Evolutionary conservation across 108 stramenopile species (phyloP).

Genomic region (Parmales sp.): DNA sequence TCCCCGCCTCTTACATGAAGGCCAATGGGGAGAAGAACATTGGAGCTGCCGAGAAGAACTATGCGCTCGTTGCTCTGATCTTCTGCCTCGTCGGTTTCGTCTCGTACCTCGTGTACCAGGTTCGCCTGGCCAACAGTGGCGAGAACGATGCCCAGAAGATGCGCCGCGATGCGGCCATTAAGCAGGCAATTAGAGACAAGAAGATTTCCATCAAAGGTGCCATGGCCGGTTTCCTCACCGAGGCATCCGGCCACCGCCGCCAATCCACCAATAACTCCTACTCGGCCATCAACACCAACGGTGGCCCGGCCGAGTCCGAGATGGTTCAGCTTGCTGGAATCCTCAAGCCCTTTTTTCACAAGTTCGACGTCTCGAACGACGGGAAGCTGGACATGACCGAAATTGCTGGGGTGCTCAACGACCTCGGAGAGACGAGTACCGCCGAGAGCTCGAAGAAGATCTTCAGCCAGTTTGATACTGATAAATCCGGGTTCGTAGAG

Average conservation of each 20-base stretch:
- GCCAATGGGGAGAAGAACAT: constrained; percentile 32
- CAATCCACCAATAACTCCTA: background rate
- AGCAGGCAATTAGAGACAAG: constrained; percentile 52
- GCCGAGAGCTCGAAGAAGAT: constrained; percentile 39
- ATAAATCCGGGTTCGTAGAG: constrained; percentile 53
- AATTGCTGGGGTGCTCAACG: constrained; percentile 51
- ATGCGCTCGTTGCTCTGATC: constrained; percentile 55
- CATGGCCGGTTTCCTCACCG: constrained; percentile 26
- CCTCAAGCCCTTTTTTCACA: constrained; percentile 61
- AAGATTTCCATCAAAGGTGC: constrained; percentile 52
- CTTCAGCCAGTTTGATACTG: constrained; percentile 52
- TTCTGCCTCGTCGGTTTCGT: constrained; percentile 56
- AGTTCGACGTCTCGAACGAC: constrained; percentile 67
- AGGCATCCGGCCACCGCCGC: background rate
- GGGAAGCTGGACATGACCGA: constrained; percentile 61
- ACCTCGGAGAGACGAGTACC: constrained; percentile 66
- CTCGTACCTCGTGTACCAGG: constrained; percentile 58
- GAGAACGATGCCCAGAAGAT: constrained; percentile 45
- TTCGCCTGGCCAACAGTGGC: constrained; percentile 30
- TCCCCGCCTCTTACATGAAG: constrained; percentile 54
- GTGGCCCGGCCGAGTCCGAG: constrained; percentile 34
- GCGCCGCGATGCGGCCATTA: constrained; percentile 54
- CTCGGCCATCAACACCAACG: background rate
- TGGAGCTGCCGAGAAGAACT: constrained; percentile 59
- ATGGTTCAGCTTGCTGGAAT: constrained; percentile 45